A percentile compares a stretch with the other conserved stretches of the same genome.
phyloP scores from a whole-genome alignment of 2,329 filamentous ascomycete species.

The Pseudogymnoascus sp. region DNA sequence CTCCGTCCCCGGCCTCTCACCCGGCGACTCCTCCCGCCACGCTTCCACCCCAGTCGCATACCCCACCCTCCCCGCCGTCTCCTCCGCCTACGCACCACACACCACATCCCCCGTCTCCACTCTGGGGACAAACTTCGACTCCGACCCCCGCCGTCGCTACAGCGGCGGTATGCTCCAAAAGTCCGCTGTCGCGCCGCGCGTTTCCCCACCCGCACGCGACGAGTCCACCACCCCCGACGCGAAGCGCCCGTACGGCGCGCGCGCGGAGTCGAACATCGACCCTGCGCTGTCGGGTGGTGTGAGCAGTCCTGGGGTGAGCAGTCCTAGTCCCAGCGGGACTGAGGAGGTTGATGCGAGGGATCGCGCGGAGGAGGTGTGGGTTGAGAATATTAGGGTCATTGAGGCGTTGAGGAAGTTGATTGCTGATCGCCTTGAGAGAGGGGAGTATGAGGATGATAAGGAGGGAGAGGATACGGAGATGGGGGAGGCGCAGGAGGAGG shows the following conservation, averaged over 20 bases:
- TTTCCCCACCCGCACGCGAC: constrained; percentile 23
- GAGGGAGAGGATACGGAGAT: constrained; percentile 22
- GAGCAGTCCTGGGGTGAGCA: constrained; percentile 25
- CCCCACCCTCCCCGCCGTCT: constrained; percentile 63
- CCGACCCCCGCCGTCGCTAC: constrained; percentile 54
- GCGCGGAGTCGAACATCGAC: constrained; percentile 25
- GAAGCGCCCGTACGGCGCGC: constrained; percentile 35
- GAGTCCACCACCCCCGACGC: constrained; percentile 20
- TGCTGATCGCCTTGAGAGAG: constrained; percentile 45
- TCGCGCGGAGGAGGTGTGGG: constrained; percentile 54
- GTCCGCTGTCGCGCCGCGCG: constrained; percentile 38
- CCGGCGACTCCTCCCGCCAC: constrained; percentile 46
- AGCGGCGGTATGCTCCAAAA: constrained; percentile 60
- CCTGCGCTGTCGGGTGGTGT: constrained; percentile 23
- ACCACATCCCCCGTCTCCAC: constrained; percentile 58
- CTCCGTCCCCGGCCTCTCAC: constrained; percentile 51
- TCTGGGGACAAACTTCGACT: constrained; percentile 58
- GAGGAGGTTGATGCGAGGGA: constrained; percentile 42
- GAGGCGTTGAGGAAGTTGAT: constrained; percentile 53
- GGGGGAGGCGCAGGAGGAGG: neutral
- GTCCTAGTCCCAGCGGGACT: constrained; percentile 46
- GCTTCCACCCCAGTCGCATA: constrained; percentile 58
- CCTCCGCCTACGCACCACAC: constrained; percentile 58
- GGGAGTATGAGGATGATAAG: constrained; percentile 38
- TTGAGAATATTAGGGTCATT: constrained; percentile 57